Percentiles rank a stretch among this genome's conserved stretches.
Conservation (phyloP, 306 rosid species). For the Sicyos edulis region DNA sequence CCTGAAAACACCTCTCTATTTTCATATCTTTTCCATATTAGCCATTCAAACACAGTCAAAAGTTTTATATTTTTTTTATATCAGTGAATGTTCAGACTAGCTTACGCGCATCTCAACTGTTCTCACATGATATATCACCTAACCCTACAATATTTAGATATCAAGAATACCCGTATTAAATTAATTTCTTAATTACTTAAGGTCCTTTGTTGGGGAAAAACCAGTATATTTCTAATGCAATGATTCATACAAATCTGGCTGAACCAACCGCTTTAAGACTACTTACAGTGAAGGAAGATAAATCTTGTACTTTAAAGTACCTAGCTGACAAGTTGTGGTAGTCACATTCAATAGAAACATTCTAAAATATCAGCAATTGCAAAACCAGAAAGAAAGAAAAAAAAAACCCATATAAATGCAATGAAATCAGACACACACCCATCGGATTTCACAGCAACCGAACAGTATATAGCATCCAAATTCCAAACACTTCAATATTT, state of each 20-base stretch:
- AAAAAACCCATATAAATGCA: background rate
- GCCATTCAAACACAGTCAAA: slow-evolving; percentile 10
- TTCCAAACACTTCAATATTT: background rate
- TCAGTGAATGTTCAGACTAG: too few relatives aligned
- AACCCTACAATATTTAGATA: too few relatives aligned
- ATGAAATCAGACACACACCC: background rate
- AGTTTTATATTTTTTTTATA: background rate
- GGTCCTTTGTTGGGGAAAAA: too few relatives aligned
- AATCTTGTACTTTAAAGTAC: background rate
- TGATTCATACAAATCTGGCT: slow-evolving; percentile 2
- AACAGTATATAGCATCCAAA: background rate
- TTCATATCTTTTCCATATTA: background rate
- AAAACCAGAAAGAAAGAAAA: background rate
- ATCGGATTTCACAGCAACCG: background rate
- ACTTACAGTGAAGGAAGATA: background rate
- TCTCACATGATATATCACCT: too few relatives aligned
- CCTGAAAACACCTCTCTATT: background rate
- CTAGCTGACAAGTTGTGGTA: background rate
- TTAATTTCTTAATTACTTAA: too few relatives aligned
- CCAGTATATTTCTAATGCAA: background rate
- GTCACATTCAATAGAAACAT: background rate
- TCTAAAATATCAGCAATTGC: background rate
- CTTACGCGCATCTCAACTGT: too few relatives aligned
- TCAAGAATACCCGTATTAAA: too few relatives aligned
- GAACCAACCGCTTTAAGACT: slow-evolving; percentile 1